These are phyloP conservation scores for Arachis stenosperma DNA, from an alignment of 306 rosid species.

Conservation along the genomic window DNA sequence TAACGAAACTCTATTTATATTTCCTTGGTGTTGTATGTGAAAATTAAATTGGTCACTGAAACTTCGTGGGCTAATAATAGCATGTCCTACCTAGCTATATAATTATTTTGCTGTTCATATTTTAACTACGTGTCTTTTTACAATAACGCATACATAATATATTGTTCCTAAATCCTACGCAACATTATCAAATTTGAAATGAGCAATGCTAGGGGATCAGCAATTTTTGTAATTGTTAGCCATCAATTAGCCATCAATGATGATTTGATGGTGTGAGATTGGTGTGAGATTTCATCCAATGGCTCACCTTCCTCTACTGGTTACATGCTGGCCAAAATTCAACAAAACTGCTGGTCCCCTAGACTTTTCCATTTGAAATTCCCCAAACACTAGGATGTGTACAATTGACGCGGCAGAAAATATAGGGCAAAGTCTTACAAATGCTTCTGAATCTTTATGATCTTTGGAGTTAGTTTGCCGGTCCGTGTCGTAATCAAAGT, in stretches of 20 bases:
- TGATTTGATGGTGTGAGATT: too few relatives aligned
- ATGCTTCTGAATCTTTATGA: background rate
- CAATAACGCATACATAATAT: background rate
- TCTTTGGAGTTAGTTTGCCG: slow-evolving; percentile 10
- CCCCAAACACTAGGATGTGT: slow-evolving; percentile 12
- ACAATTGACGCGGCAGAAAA: slow-evolving; percentile 19
- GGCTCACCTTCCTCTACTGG: too few relatives aligned
- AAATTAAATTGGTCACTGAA: background rate
- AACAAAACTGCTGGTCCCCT: too few relatives aligned
- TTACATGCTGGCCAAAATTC: too few relatives aligned
- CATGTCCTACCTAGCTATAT: slow-evolving; percentile 9
- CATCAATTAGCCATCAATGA: too few relatives aligned
- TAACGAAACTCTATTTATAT: too few relatives aligned
- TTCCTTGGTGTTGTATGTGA: too few relatives aligned
- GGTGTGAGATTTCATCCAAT: too few relatives aligned
- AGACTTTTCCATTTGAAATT: too few relatives aligned
- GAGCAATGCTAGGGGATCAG: too few relatives aligned
- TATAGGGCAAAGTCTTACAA: background rate
- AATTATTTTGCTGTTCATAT: background rate
- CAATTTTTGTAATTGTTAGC: too few relatives aligned
- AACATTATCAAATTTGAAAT: slow-evolving; percentile 1
- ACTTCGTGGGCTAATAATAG: background rate
- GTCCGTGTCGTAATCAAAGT: slow-evolving; percentile 28
- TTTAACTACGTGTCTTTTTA: background rate
- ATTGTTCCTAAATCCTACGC: background rate